Percentiles rank a stretch among this genome's conserved stretches.
Evolutionary conservation across 1,139 yeast species (phyloP).

Genomic region (Taphrina communis): DNA sequence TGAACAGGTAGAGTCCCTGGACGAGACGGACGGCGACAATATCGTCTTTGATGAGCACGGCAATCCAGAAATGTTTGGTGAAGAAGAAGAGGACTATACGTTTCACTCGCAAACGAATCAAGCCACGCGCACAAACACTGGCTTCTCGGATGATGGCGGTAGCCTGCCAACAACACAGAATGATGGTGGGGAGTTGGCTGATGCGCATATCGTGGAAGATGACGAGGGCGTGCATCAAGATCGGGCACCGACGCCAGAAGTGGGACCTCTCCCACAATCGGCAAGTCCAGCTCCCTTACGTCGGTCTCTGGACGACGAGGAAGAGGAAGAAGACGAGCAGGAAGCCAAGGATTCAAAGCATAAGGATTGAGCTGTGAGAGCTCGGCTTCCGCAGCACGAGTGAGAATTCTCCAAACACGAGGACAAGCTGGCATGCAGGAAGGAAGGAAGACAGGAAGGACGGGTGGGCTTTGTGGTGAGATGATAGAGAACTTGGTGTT

Average conservation of each 20-base stretch:
- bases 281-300: constrained; percentile 33
- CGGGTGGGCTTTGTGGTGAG: too few relatives aligned
- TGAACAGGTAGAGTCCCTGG: constrained; percentile 32
- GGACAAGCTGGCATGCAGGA: too few relatives aligned
- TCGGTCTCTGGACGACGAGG: constrained; percentile 25
- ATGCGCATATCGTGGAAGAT: not conserved
- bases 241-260: constrained; percentile 26
- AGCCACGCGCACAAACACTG: not conserved
- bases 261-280: constrained; percentile 27
- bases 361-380: not conserved
- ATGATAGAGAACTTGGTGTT: too few relatives aligned
- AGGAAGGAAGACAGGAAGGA: too few relatives aligned
- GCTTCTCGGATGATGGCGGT: not conserved
- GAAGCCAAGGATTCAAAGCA: too few relatives aligned
- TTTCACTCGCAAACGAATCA: not conserved
- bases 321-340: constrained; percentile 10
- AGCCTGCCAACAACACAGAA: not conserved
- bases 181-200: not conserved
- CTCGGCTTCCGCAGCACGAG: too few relatives aligned
- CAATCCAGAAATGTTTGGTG: constrained; percentile 1
- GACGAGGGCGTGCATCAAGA: constrained; percentile 1
- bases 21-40: constrained; percentile 7
- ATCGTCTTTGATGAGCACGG: constrained; percentile 12
- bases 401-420: too few relatives aligned
- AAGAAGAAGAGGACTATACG: not conserved